Evolutionary conservation across 2,329 filamentous ascomycete species (phyloP), one percentile per base, ranked within the genome.

Genomic region (Arthrobotrys sinensis): DNA sequence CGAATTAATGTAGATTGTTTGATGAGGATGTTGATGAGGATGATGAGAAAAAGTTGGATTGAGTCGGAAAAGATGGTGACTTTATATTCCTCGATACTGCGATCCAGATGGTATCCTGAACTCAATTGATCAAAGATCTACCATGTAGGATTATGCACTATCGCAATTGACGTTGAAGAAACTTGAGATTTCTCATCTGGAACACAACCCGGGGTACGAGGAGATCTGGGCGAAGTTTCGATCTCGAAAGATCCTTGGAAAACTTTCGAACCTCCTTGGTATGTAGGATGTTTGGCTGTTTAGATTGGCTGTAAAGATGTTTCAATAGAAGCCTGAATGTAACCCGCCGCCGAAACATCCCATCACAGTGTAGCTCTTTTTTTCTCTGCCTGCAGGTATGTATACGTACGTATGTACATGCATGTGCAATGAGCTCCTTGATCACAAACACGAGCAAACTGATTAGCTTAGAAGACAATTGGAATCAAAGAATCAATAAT

Each of bases 241-340:
- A 60, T 60, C 11, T 28, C 11, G 4, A 4, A 43, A 57, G 50
- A 57, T 57, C 52, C 52, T 57, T 57, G 52, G 10, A 55, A 45
- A 19, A 4, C 34, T 16, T 19, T 57, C 16, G n/a, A n/a, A 21
- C 7, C 1, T 55, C 14, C 28, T 36, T 5, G 10, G 21, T 8
- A 21, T 11, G 4, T 57, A 38, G 52, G 52, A 57, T 57, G 8
- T 21, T 57, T 57, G 5, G 16, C 0, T 57, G 52, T 57, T 57
- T 57, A n/a, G 34, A 57, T 40, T 57, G 19, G 4, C 52, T 36
- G 32, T 28, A 24, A 55, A 4, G 52, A 36, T 19, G 28, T 55
- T 55, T 55, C 52, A 38, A 36, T 55, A 38, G 11, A 19, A 38
- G 28, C 2, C 14, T 55, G 3, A 34, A 55, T 55, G 52, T 55